These are phyloP conservation scores for Combretum micranthum DNA, from an alignment of 345 rosid genomes.

Conservation along the genomic window DNA sequence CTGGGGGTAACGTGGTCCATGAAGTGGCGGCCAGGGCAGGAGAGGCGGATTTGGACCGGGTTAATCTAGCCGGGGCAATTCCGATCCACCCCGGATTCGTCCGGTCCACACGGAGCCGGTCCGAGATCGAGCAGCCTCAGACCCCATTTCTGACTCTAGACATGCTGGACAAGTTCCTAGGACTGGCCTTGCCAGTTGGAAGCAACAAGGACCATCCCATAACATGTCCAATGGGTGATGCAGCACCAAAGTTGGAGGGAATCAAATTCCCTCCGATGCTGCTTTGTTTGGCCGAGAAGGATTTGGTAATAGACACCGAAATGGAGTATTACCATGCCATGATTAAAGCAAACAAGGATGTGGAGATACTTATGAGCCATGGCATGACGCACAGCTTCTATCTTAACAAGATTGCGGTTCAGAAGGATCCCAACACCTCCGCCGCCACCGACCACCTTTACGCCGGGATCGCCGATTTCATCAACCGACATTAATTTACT, in stretches of 20 bases:
- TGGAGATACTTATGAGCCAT: constrained; percentile 32
- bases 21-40: constrained; percentile 35
- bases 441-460: constrained; percentile 25
- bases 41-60: constrained; percentile 11
- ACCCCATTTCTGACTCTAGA: constrained; percentile 48
- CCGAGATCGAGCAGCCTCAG: constrained; percentile 51
- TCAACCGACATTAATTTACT: constrained; percentile 18
- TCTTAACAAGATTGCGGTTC: constrained; percentile 43
- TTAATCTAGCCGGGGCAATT: constrained; percentile 32
- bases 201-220: constrained; percentile 44
- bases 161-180: constrained; percentile 55
- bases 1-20: constrained; percentile 41
- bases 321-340: constrained; percentile 52
- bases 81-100: constrained; percentile 48
- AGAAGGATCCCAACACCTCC: constrained; percentile 33
- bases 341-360: constrained; percentile 38
- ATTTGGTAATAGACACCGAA: constrained; percentile 43
- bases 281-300: constrained; percentile 42
- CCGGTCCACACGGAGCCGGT: constrained; percentile 44
- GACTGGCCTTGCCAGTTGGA: constrained; percentile 35
- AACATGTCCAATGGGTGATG: constrained; percentile 57
- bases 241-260: constrained; percentile 22
- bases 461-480: constrained; percentile 29
- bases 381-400: constrained; percentile 63
- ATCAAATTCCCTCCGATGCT: constrained; percentile 44